phyloP scores from a whole-genome alignment of 257 asterid species.

The Solanum ossicruentum region DNA sequence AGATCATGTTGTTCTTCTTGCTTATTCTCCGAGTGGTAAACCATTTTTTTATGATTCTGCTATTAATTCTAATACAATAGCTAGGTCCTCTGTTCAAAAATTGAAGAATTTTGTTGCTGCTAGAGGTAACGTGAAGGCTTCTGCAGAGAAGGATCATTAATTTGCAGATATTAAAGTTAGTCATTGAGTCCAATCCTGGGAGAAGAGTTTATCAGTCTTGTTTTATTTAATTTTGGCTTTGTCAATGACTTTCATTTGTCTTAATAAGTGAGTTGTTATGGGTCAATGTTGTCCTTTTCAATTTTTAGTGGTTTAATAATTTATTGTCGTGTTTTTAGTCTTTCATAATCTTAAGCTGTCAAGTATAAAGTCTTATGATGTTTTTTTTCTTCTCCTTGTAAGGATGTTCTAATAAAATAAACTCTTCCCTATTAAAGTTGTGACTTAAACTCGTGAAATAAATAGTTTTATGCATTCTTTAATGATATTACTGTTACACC shows the following conservation, averaged over 20 bases:
- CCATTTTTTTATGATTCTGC: not conserved
- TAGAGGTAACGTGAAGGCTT: not conserved
- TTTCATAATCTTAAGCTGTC: no score
- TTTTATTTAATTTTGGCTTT: no score
- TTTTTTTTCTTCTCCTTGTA: not conserved
- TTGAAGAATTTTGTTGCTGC: not conserved
- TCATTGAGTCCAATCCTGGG: not conserved
- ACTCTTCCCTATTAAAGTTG: not conserved
- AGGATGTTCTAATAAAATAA: not conserved
- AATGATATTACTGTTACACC: not conserved
- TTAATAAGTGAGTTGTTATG: no score
- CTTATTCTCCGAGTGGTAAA: not conserved
- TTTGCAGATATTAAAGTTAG: not conserved
- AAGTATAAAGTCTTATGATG: not conserved
- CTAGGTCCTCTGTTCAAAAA: not conserved
- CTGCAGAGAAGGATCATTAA: no score
- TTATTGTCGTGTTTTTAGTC: no score
- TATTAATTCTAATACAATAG: not conserved
- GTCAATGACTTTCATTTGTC: not conserved
- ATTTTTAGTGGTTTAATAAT: no score
- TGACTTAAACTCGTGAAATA: not conserved
- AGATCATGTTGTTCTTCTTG: not conserved
- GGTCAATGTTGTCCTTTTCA: not conserved
- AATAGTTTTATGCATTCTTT: no score
- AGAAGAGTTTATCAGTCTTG: not conserved